These are phyloP conservation scores for Quercus wislizeni DNA, from an alignment of 306 rosid genomes.

Conservation along the genomic window DNA sequence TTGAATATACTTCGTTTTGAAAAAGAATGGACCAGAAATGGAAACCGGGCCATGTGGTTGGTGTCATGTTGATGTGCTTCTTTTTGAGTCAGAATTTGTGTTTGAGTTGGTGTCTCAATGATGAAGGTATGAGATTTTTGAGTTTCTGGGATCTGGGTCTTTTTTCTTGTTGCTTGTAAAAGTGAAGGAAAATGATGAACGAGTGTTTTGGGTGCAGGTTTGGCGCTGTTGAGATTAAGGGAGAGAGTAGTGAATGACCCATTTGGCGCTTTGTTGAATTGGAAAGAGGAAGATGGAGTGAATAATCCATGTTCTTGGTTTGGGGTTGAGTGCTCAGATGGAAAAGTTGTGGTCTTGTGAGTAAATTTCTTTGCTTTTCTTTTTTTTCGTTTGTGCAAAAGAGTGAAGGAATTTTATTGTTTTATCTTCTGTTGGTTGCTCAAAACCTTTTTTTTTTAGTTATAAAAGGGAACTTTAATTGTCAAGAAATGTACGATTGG, in stretches of 20 bases:
- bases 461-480: neutral
- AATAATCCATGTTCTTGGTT: slow-evolving; percentile 70
- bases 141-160: slow-evolving; percentile 9
- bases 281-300: slow-evolving; percentile 61
- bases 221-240: slow-evolving; percentile 72
- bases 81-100: slow-evolving; percentile 47
- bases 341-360: slow-evolving; percentile 69
- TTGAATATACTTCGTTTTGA: neutral
- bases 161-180: slow-evolving; percentile 2
- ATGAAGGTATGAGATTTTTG: slow-evolving; percentile 55
- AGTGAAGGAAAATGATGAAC: slow-evolving; percentile 13
- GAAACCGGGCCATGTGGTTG: slow-evolving; percentile 34
- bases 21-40: slow-evolving; percentile 36
- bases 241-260: slow-evolving; percentile 70
- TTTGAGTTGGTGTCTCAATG: slow-evolving; percentile 68
- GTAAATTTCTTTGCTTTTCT: slow-evolving; percentile 29
- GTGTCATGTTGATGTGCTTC: slow-evolving; percentile 33
- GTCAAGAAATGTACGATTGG: neutral
- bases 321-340: slow-evolving; percentile 81
- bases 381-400: slow-evolving; percentile 1
- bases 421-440: neutral
- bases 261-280: slow-evolving; percentile 63
- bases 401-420: neutral
- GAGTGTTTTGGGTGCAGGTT: slow-evolving; percentile 52
- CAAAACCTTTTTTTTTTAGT: neutral